Conservation (phyloP, 257 asterid genomes). For the Solanum medicagineum region DNA sequence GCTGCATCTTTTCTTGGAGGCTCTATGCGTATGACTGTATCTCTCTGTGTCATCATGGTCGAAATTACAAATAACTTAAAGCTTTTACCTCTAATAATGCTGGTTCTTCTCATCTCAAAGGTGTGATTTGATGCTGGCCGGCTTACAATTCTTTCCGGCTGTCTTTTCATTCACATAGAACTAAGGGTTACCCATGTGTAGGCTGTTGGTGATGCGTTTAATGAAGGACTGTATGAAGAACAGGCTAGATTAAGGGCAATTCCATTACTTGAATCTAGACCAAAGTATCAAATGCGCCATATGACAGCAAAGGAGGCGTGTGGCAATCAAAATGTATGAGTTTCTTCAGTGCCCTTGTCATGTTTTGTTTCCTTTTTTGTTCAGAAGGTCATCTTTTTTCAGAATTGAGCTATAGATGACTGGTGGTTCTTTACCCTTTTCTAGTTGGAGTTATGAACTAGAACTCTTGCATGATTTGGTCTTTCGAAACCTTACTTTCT, state of each 20-base stretch:
- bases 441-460: neutral
- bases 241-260: conserved; percentile 87
- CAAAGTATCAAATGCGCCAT: conserved; percentile 91
- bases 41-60: conserved; percentile 96
- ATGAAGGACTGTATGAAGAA: conserved; percentile 94
- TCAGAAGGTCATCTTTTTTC: neutral
- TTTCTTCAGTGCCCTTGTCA: neutral
- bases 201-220: conserved; percentile 99
- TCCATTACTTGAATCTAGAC: conserved; percentile 91
- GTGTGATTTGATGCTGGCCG: conserved; percentile 13
- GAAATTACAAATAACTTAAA: conserved; percentile 91
- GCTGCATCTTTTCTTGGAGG: conserved; percentile 99
- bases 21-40: conserved; percentile 99
- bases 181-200: conserved; percentile 10
- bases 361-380: neutral
- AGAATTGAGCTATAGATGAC: neutral
- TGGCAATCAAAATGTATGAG: conserved; percentile 70
- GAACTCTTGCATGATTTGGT: neutral
- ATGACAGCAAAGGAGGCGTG: conserved; percentile 91
- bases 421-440: neutral
- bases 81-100: conserved; percentile 92
- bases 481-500: neutral
- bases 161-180: neutral
- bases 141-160: neutral
- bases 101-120: conserved; percentile 97